Base-by-base conservation (phyloP, 2,329 filamentous ascomycete species). In the Fusarium penzigii region DNA sequence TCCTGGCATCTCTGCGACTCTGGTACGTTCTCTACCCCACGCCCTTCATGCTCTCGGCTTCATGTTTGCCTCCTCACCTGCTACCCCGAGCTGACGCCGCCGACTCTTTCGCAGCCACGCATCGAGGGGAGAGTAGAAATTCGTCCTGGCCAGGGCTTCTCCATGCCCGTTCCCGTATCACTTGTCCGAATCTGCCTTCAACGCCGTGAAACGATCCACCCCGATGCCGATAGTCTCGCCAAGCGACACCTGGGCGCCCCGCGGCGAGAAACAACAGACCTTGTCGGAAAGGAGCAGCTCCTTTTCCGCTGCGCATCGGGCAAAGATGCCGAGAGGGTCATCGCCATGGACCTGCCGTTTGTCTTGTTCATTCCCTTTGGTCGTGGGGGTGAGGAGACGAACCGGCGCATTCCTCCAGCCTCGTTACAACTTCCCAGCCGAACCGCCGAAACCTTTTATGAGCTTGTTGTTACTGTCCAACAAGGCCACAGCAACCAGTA, bases 81-180 rank as follows among this genome's bases (percentile, higher is more conserved):
- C 49, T 44, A 49, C 20, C 42, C 51, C 48, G 48, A 51, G 47
- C 52, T 63, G 58, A 61, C 64, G 50, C 53, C 44, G 34, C 39
- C 48, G 46, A 50, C 48, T 49, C 8, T 17, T 32, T 11, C 45
- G 17, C 68, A 97, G 91, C 94, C 94, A 67, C 89, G 94, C 70
- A 93, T 99, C 76, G 93, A 97, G 79, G 94, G 94, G 65, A 96
- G 94, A 71, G 94, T 99, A 70, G 94, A 97, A 76, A 94, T 99
- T 65, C 86, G 94, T 55, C 94, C 94, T 40, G 86, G 86, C 49
- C 81, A 87, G 57, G 93, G 94, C 55, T 87, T 89, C 65, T 93
- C 92, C 16, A 92, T 92, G 64, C 92, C 94, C 40, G 92, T 97
- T 65, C 85, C 88, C 68, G 81, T 99, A 68, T 97, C 92, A 44